Percentiles rank a stretch among this genome's conserved stretches.
These are phyloP conservation scores for Didymella segeticola DNA, from an alignment of 2,329 filamentous ascomycete species.

Conservation along the genomic window DNA sequence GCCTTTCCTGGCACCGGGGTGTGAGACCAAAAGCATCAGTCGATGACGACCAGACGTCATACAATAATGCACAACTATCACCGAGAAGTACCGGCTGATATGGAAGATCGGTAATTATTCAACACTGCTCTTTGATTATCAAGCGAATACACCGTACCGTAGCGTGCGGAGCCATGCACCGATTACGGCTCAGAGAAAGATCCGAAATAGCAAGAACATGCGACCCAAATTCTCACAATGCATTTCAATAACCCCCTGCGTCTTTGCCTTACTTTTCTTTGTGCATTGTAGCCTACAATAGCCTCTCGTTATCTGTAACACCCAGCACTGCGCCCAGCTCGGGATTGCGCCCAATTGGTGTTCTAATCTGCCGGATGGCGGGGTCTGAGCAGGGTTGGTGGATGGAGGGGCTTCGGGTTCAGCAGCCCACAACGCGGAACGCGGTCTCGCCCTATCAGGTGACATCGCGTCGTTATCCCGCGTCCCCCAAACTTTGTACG, in stretches of 20 bases:
- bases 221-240: constrained; percentile 7
- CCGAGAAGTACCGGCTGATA: background rate
- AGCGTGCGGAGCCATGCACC: too few relatives aligned
- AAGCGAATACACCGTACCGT: too few relatives aligned
- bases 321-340: background rate
- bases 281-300: constrained; percentile 4
- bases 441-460: constrained; percentile 40
- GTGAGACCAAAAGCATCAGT: constrained; percentile 31
- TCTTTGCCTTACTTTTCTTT: constrained; percentile 8
- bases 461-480: constrained; percentile 36
- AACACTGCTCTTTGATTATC: too few relatives aligned
- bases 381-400: too few relatives aligned
- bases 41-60: background rate
- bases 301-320: constrained; percentile 12
- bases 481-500: background rate
- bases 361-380: background rate
- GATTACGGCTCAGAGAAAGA: background rate
- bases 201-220: constrained; percentile 1
- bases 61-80: background rate
- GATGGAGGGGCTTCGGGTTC: too few relatives aligned
- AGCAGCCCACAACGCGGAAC: too few relatives aligned
- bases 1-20: constrained; percentile 91
- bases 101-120: background rate
- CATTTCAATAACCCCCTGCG: constrained; percentile 17
- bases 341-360: constrained; percentile 1